Evolutionary conservation across 192 early-diverging fungal genomes (phyloP).

Genomic region (Umbelopsis isabellina): DNA sequence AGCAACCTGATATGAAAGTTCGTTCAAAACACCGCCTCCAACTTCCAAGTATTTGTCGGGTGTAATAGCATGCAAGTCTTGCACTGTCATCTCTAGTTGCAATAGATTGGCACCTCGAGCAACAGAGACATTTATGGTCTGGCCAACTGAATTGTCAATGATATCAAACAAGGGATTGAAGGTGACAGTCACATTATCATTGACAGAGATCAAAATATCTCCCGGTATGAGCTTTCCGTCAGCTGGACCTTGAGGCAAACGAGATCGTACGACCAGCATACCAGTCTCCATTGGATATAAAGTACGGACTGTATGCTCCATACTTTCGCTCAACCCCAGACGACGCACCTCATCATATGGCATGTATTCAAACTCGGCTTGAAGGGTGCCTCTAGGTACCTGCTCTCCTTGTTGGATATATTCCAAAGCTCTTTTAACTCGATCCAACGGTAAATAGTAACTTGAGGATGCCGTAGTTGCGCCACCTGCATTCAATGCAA

Average conservation of each 20-base stretch:
- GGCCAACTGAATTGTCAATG: slow-evolving; percentile 61
- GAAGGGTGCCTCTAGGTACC: slow-evolving; percentile 75
- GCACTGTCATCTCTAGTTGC: slow-evolving; percentile 49
- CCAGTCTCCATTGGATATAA: slow-evolving; percentile 59
- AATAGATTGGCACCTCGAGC: slow-evolving; percentile 52
- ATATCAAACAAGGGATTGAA: slow-evolving; percentile 67
- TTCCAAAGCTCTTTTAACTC: slow-evolving; percentile 66
- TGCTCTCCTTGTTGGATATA: slow-evolving; percentile 56
- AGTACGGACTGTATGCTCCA: slow-evolving; percentile 60
- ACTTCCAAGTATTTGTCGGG: slow-evolving; percentile 84
- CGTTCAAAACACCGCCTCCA: slow-evolving; percentile 77
- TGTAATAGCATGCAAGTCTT: slow-evolving; percentile 76
- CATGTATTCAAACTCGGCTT: slow-evolving; percentile 67
- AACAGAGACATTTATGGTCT: slow-evolving; percentile 53
- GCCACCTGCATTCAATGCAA: slow-evolving; percentile 75
- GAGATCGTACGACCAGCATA: slow-evolving; percentile 63
- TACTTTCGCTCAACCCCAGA: slow-evolving; percentile 64
- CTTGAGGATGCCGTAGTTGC: slow-evolving; percentile 69
- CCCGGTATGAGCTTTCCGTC: slow-evolving; percentile 60
- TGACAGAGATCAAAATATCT: slow-evolving; percentile 69
- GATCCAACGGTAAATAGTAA: slow-evolving; percentile 78
- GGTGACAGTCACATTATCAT: slow-evolving; percentile 60
- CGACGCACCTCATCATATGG: slow-evolving; percentile 72
- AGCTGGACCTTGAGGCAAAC: slow-evolving; percentile 72
- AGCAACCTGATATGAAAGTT: slow-evolving; percentile 76